Percentiles rank a stretch among this genome's conserved stretches.
Evolutionary conservation across 2,329 filamentous ascomycete genomes (phyloP).

Genomic region (Penicillium crustosum): DNA sequence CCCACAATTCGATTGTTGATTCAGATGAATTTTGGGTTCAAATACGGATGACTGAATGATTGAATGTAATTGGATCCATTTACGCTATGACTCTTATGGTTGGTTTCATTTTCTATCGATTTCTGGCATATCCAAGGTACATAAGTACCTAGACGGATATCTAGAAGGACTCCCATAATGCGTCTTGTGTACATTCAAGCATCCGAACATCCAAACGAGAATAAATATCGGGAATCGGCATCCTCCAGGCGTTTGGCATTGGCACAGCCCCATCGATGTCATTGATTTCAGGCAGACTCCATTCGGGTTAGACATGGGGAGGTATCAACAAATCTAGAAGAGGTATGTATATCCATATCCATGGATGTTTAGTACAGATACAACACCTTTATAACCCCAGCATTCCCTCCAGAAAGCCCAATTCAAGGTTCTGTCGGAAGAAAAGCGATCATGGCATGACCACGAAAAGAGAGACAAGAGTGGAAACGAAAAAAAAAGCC

Average conservation of each 20-base stretch:
- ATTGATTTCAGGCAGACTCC: background rate
- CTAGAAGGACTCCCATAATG: background rate
- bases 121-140: background rate
- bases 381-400: background rate
- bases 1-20: conserved; percentile 23
- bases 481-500: conserved; percentile 10
- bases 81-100: background rate
- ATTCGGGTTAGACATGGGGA: background rate
- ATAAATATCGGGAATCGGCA: background rate
- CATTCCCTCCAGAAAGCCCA: background rate
- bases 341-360: background rate
- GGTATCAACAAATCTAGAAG: background rate
- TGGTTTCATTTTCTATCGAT: background rate
- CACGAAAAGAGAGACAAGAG: background rate
- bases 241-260: conserved; percentile 6
- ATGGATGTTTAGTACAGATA: background rate
- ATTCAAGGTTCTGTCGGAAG: background rate
- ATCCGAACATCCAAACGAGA: background rate
- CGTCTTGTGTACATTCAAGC: background rate
- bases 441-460: background rate
- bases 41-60: background rate
- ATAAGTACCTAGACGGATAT: background rate
- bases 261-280: conserved; percentile 20
- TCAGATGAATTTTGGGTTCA: background rate
- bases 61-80: background rate